phyloP scores from a whole-genome alignment of 2,329 filamentous ascomycete species.

The Cladosporium sp. region DNA sequence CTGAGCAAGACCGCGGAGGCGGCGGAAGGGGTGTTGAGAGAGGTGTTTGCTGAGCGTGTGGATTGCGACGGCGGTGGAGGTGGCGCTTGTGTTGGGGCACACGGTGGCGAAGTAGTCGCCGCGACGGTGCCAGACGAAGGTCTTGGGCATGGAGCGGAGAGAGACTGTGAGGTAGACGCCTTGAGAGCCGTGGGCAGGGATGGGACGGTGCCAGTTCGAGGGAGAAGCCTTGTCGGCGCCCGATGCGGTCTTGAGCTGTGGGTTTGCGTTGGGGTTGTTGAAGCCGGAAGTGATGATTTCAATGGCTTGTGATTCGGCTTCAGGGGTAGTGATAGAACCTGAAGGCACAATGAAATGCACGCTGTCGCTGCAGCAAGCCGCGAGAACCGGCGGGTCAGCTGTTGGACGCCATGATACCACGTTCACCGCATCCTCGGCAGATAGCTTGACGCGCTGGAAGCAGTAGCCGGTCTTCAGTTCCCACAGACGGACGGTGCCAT shows the following conservation, averaged over 20 bases:
- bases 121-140: constrained; percentile 87
- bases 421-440: constrained; percentile 73
- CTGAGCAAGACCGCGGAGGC: constrained; percentile 71
- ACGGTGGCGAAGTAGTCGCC: constrained; percentile 95
- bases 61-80: constrained; percentile 72
- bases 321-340: constrained; percentile 63
- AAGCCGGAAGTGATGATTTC: constrained; percentile 61
- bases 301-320: constrained; percentile 31
- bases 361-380: constrained; percentile 78
- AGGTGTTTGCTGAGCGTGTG: constrained; percentile 94
- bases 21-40: constrained; percentile 89
- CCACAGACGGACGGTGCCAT: constrained; percentile 90
- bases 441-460: constrained; percentile 78
- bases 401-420: constrained; percentile 85
- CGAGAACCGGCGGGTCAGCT: constrained; percentile 74
- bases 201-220: constrained; percentile 80
- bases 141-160: constrained; percentile 66
- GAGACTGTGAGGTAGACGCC: constrained; percentile 78
- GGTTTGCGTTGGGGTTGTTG: constrained; percentile 74
- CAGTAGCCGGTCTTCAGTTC: constrained; percentile 81
- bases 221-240: constrained; percentile 65
- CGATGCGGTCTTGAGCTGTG: constrained; percentile 44
- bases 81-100: constrained; percentile 69
- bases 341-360: constrained; percentile 75
- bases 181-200: constrained; percentile 66